phyloP scores from a whole-genome alignment of 2,329 filamentous ascomycete genomes.

The Paecilomyces variotii region DNA sequence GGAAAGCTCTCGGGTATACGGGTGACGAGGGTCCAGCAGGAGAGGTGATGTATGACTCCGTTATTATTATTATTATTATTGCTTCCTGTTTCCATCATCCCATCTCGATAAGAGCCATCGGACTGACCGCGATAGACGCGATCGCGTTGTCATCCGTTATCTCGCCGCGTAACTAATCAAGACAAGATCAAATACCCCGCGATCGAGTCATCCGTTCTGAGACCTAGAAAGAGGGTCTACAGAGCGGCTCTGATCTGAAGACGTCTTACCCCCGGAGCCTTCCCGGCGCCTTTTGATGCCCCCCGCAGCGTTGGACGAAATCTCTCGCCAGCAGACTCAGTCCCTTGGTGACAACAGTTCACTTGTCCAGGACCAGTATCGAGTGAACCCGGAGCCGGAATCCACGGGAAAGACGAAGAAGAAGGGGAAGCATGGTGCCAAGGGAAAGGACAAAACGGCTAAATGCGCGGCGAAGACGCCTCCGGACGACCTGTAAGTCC shows the following conservation, averaged over 20 bases:
- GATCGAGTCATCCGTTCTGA: slow-evolving; percentile 21
- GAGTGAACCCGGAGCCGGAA: slow-evolving; percentile 22
- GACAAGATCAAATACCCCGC: slow-evolving; percentile 3
- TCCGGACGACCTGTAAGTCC: slow-evolving; percentile 29
- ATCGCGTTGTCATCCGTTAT: background rate
- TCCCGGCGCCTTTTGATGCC: slow-evolving; percentile 30
- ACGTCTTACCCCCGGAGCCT: slow-evolving; percentile 16
- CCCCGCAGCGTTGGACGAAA: slow-evolving; percentile 32
- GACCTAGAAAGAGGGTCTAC: slow-evolving; percentile 21
- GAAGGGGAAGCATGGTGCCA: slow-evolving; percentile 30
- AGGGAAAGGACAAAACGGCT: slow-evolving; percentile 27
- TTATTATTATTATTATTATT: background rate
- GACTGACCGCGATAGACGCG: background rate
- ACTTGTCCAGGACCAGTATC: slow-evolving; percentile 19
- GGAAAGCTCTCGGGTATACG: background rate
- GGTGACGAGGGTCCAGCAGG: background rate
- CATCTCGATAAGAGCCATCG: background rate
- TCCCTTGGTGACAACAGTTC: slow-evolving; percentile 24
- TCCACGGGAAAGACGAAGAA: slow-evolving; percentile 29
- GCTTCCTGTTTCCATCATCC: background rate
- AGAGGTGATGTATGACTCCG: background rate
- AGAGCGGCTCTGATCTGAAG: slow-evolving; percentile 17
- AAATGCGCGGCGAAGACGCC: slow-evolving; percentile 23
- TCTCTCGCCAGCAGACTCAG: slow-evolving; percentile 29
- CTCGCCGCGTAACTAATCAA: background rate